phyloP scores from a whole-genome alignment of 805 yeast genomes.

The Hanseniaspora meyeri region DNA sequence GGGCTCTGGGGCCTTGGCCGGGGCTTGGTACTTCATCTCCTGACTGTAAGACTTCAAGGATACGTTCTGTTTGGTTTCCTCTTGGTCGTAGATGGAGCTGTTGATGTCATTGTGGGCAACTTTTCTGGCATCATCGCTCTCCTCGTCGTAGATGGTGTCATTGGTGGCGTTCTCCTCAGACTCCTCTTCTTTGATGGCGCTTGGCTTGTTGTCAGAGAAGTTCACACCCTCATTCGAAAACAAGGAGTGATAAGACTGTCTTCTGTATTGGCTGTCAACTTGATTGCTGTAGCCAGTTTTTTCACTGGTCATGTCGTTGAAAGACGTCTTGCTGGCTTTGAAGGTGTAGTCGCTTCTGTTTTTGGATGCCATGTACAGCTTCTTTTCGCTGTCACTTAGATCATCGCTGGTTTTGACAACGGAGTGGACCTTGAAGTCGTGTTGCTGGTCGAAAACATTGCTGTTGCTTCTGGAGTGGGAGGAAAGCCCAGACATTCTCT shows the following conservation, averaged over 20 bases:
- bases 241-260: slow-evolving; percentile 18
- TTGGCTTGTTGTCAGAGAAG: background rate
- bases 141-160: background rate
- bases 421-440: slow-evolving; percentile 7
- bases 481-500: slow-evolving; percentile 10
- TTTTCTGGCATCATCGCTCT: background rate
- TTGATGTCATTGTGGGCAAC: background rate
- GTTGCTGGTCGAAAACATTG: background rate
- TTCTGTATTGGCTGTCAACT: background rate
- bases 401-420: slow-evolving; percentile 1
- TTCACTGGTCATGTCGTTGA: background rate
- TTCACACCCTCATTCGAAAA: slow-evolving; percentile 14
- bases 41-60: slow-evolving; percentile 6
- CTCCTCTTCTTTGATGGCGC: slow-evolving; percentile 6
- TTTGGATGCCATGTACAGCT: background rate
- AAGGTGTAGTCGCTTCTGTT: slow-evolving; percentile 1
- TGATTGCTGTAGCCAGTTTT: background rate
- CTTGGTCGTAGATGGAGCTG: background rate
- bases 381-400: background rate
- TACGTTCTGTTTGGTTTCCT: background rate
- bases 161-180: background rate
- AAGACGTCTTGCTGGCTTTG: slow-evolving; percentile 4
- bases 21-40: background rate
- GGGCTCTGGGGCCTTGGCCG: background rate
- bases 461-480: slow-evolving; percentile 2